Percentiles rank a stretch among this genome's conserved stretches.
These are phyloP conservation scores for Castanea mollissima DNA, from an alignment of 306 rosid species.

Conservation along the genomic window DNA sequence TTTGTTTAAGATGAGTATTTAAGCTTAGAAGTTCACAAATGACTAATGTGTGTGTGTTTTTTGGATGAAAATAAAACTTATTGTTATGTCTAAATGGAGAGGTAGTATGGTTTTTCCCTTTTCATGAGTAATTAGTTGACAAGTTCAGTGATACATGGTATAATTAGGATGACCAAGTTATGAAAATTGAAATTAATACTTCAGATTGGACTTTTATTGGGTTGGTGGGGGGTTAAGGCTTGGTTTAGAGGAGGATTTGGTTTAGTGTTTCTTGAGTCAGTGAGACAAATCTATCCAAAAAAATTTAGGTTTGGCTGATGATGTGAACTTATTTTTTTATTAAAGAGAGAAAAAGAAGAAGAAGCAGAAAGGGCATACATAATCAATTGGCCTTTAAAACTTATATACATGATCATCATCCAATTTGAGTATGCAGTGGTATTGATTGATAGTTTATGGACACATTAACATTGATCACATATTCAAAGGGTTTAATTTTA, in stretches of 20 bases:
- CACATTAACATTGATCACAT: not conserved
- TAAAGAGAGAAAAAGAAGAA: not conserved
- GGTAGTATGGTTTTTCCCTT: not conserved
- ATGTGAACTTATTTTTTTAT: not conserved
- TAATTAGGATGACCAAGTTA: not conserved
- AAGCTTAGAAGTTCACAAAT: no score
- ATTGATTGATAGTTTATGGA: not conserved
- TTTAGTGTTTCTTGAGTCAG: not conserved
- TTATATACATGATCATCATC: not conserved
- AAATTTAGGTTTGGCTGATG: not conserved
- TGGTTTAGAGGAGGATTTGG: not conserved
- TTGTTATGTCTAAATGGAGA: no score
- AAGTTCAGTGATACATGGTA: not conserved
- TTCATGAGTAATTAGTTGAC: not conserved
- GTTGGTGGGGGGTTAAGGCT: not conserved
- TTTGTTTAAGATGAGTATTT: no score
- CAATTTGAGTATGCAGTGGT: not conserved
- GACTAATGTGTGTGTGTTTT: no score
- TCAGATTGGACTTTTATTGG: not conserved
- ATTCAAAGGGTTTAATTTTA: not conserved
- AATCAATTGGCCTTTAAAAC: not conserved
- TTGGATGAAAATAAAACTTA: no score
- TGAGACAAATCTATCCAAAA: not conserved
- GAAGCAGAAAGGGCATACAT: not conserved
- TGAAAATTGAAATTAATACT: no score